Evolutionary conservation across 306 rosid genomes (phyloP).

Genomic region (Vicia villosa): DNA sequence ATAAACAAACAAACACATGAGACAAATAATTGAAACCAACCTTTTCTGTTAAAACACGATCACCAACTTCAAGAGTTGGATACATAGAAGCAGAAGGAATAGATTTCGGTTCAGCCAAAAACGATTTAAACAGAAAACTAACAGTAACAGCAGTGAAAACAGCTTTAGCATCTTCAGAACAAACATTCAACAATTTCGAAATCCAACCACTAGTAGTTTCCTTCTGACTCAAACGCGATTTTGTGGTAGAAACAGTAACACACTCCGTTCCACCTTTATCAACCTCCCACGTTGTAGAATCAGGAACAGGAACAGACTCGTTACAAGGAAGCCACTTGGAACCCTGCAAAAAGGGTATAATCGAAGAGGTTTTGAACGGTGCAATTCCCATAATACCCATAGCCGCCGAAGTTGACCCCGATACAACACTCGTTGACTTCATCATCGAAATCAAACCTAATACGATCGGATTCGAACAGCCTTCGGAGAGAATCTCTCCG

Average conservation of each 20-base stretch:
- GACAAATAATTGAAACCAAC: conserved; percentile 41
- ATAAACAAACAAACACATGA: neutral
- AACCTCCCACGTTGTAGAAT: conserved; percentile 44
- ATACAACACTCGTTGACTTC: conserved; percentile 65
- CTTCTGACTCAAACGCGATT: conserved; percentile 21
- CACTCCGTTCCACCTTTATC: conserved; percentile 64
- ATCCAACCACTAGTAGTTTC: conserved; percentile 53
- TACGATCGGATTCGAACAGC: conserved; percentile 57
- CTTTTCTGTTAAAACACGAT: conserved; percentile 93
- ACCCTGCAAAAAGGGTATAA: conserved; percentile 67
- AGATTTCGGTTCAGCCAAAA: conserved; percentile 88
- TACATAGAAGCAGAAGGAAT: conserved; percentile 92
- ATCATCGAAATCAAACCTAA: conserved; percentile 69
- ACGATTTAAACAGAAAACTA: conserved; percentile 66
- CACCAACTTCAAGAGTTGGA: conserved; percentile 91
- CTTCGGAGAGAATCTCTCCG: conserved; percentile 60
- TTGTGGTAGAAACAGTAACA: neutral
- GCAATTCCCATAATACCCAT: conserved; percentile 64
- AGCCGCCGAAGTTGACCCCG: conserved; percentile 53
- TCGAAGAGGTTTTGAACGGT: conserved; percentile 57
- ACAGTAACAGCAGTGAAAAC: conserved; percentile 78
- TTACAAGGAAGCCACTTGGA: conserved; percentile 79
- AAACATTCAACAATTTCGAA: conserved; percentile 54
- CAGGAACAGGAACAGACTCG: conserved; percentile 55
- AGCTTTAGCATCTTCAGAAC: conserved; percentile 85